Base-by-base conservation (phyloP, 345 rosid genomes). In the Citrus inodora region DNA sequence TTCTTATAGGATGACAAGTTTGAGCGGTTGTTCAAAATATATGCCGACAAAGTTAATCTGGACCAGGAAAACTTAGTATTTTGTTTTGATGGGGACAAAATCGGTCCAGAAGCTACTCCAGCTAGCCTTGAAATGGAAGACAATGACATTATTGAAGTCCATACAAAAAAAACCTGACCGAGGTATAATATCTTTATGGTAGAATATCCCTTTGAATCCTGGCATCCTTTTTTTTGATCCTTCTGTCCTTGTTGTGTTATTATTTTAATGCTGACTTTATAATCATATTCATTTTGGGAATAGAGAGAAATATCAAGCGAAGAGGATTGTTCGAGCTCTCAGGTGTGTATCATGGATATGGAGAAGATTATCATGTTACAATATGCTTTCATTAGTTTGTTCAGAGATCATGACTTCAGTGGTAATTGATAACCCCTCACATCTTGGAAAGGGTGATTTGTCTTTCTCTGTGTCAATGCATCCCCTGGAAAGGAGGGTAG, bases 91-190 rank as follows among this genome's bases (percentile, higher is more conserved):
- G 99, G 99, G 71, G 95, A 91, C 66, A 90, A 88, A 86, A 80
- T 95, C 51, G 80, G 80, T 85, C 91, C 91, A 32, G 59, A 87
- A 3, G 87, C 87, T 27, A 94, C 97, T 28, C 99, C 99, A 51
- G 80, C 77, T 69, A 76, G 86, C 80, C 96, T 95, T 56, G 99
- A 83, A 21, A 91, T 95, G 97, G 99, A 95, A 76, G 97, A 95
- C n/a, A 83, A 88, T 42, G 99, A 95, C 85, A 91, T 93, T 65
- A 88, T 95, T 76, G 97, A 92, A 89, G 99, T 92, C 71, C 87
- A 87, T 81, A 69, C 65, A 42, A 92, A 84, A 87, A 85, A 87
- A 66, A 82, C 86, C 61, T 91, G 88, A 92, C 70, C 2, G n/a
- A 83, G 84, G 85, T 79, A 67, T 55, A n/a, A 70, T 53, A 65